Conservation (phyloP, 495 filamentous ascomycete genomes). For the Annulohypoxylon nitens region DNA sequence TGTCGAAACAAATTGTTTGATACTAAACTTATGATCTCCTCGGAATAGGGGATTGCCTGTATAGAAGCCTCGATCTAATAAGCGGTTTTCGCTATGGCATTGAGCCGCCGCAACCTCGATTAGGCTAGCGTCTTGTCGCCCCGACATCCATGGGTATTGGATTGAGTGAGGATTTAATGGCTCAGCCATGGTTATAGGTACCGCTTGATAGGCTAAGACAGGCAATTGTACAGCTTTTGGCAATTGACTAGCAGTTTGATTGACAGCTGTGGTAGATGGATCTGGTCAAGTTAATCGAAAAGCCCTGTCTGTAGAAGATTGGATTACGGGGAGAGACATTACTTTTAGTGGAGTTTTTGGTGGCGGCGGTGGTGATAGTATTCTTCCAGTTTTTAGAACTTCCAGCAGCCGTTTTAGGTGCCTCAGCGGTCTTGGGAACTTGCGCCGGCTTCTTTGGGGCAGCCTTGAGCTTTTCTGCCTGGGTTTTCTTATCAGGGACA, state of each 20-base stretch:
- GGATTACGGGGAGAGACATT: not conserved
- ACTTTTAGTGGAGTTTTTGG: slow-evolving; percentile 19
- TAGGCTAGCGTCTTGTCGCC: not conserved
- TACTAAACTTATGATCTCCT: not conserved
- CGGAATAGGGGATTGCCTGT: not conserved
- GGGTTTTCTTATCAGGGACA: not conserved
- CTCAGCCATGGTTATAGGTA: not conserved
- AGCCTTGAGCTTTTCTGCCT: not conserved
- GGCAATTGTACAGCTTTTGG: not conserved
- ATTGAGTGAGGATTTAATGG: not conserved
- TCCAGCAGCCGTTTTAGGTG: not conserved
- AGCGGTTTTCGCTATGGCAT: slow-evolving; percentile 20
- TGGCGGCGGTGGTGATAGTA: too few relatives aligned
- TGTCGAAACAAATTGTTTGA: slow-evolving; percentile 13
- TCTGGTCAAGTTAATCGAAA: not conserved
- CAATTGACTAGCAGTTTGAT: not conserved
- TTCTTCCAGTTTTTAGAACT: slow-evolving; percentile 4
- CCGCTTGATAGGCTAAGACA: not conserved
- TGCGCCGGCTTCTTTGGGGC: not conserved
- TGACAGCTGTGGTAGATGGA: not conserved
- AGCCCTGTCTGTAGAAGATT: not conserved
- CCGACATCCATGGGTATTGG: slow-evolving; percentile 38
- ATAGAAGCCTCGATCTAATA: slow-evolving; percentile 18
- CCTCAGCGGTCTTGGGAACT: not conserved
- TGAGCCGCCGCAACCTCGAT: not conserved